Base-by-base conservation (phyloP, 441 rosid species). In the Metrosideros polymorpha region DNA sequence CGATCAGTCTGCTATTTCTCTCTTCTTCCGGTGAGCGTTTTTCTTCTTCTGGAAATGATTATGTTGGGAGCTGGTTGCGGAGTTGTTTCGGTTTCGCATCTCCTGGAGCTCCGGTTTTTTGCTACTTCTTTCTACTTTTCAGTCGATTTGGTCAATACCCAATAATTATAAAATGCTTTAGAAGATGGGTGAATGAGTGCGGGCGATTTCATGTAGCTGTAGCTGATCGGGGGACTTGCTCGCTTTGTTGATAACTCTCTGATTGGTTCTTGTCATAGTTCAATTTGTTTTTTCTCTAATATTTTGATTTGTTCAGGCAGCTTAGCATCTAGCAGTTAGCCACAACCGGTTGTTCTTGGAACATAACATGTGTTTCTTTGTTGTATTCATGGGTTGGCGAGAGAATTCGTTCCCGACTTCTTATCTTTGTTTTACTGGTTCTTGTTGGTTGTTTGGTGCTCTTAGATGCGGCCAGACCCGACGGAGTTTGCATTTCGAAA, bases 401-500 rank as follows among this genome's bases (percentile, higher is more conserved):
- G 9, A 22, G 47, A 39, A 22, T 71, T 39, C 49, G 6, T 12
- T 71, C n/a, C 79, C 14, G 47, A 9, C 0, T 39, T 39, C 35
- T 66, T 0, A 8, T 66, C 6, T 35, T 0, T 25, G 47, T 7
- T 30, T 49, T 18, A 50, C 18, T 29, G 45, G 56, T 49, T 30
- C n/a, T 83, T 17, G n/a, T 32, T 52, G 59, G 47, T 39, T 83
- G 84, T 30, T 83, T 32, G 42, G 29, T 71, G 0, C 9, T 71
- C 47, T 17, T 22, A 71, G 79, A 76, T 91, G 85, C 91, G 86
- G 95, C 90, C 10, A 88, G 88, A 54, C 66, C 91, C 10, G 85
- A 84, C 56, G 95, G 94, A 32, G 89, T 91, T 29, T 94, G 98
- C 50, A 30, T 91, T 76, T 93, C 97, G 51, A 91, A 97, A 92